Evolutionary conservation across 2,329 filamentous ascomycete species (phyloP).

Genomic region (Botrytis byssoidea): DNA sequence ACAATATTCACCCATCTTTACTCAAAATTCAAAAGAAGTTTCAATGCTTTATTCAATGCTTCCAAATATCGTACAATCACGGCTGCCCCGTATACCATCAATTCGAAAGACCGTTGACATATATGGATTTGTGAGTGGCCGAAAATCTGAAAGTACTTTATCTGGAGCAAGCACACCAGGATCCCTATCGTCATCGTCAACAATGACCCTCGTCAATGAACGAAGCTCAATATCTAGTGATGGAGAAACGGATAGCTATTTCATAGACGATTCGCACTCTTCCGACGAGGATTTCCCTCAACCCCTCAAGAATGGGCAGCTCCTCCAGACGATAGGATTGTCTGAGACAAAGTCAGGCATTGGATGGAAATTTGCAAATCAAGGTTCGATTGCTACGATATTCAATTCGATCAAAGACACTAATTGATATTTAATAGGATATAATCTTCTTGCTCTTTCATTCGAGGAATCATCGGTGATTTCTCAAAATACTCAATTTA

Average conservation of each 20-base stretch:
- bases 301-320: slow-evolving; percentile 3
- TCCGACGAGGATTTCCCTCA: slow-evolving; percentile 29
- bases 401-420: background rate
- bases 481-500: slow-evolving; percentile 35
- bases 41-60: slow-evolving; percentile 55
- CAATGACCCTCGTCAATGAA: slow-evolving; percentile 30
- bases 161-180: slow-evolving; percentile 37
- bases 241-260: slow-evolving; percentile 12
- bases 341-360: slow-evolving; percentile 41
- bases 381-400: slow-evolving; percentile 40
- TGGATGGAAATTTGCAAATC: slow-evolving; percentile 51
- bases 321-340: slow-evolving; percentile 27
- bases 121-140: slow-evolving; percentile 26
- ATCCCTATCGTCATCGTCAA: slow-evolving; percentile 25
- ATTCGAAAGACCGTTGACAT: slow-evolving; percentile 45
- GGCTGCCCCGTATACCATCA: slow-evolving; percentile 51
- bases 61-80: slow-evolving; percentile 51
- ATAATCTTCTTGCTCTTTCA: slow-evolving; percentile 48
- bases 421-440: slow-evolving; percentile 39
- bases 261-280: slow-evolving; percentile 24
- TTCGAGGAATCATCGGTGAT: slow-evolving; percentile 45
- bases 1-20: background rate
- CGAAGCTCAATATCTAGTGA: background rate
- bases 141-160: slow-evolving; percentile 30
- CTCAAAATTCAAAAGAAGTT: slow-evolving; percentile 30